Evolutionary conservation across 2,329 filamentous ascomycete species (phyloP), one percentile per base, ranked within the genome.

Genomic region (Aspergillus neoniger): DNA sequence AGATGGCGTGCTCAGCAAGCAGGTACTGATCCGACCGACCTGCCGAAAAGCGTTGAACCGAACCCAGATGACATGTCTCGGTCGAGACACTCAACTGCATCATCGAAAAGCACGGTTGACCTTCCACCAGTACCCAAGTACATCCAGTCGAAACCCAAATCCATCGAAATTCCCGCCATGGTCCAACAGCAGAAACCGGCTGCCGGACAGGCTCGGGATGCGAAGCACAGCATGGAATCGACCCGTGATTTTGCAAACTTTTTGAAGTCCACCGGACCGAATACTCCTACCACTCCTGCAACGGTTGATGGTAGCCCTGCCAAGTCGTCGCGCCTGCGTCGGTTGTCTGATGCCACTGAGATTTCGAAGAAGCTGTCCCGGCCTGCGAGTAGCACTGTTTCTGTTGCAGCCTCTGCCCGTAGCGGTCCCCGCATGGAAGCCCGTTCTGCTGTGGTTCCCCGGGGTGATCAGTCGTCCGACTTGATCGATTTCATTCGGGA

Each of bases 401-500:
- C 56, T 19, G 12, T 63, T 17, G 68, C 69, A 5, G 65, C 47
- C 38, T 54, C 65, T n/a, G 56, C 64, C 43, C 64, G 63, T 21
- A 69, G 64, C 56, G 66, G 64, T 59, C 80, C 79, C 50, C 86
- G 85, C 61, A 82, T 90, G 51, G 85, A 90, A 74, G 88, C 94
- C 60, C 89, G 92, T 52, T 88, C 92, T 63, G 86, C 91, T 39
- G 82, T 83, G 44, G 83, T 87, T 15, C 83, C 87, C 53, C 80
- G 79, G 59, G 83, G 82, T 55, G 86, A 86, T 54, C 88, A 88
- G 65, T 96, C 88, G 59, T 90, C 91, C 12, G 95, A 97, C 62
- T 80, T 99, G 60, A 96, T 97, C 66, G 93, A 98, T 73, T 98
- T 99, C 74, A 96, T 99, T 65, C 88, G 93, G 49, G 88, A 91